Conservation (phyloP, 805 yeast species). For the Pichia paraexigua region DNA sequence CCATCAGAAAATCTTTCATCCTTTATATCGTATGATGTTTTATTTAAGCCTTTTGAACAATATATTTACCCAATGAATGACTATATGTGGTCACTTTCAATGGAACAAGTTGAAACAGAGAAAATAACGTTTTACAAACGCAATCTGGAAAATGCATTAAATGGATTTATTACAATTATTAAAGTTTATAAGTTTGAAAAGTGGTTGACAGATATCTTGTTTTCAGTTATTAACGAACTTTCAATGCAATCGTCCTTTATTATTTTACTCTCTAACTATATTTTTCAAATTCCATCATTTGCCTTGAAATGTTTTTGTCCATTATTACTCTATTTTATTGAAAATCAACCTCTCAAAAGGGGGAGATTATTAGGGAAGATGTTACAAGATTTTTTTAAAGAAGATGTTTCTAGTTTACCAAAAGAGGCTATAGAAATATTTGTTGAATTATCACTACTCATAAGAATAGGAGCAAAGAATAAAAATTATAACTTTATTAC, state of each 20-base stretch:
- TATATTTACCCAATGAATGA: constrained; percentile 29
- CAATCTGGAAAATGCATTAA: constrained; percentile 8
- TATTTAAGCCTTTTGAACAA: constrained; percentile 13
- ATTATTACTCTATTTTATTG: constrained; percentile 23
- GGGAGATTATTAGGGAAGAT: constrained; percentile 16
- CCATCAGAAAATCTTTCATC: constrained; percentile 15
- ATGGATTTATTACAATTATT: constrained; percentile 13
- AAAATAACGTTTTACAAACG: constrained; percentile 10
- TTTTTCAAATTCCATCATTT: constrained; percentile 19
- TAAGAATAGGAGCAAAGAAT: constrained; percentile 35
- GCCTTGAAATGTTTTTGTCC: constrained; percentile 24
- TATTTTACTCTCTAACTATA: constrained; percentile 29
- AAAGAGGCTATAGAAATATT: constrained; percentile 17
- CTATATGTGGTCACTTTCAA: constrained; percentile 29
- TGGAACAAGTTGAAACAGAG: constrained; percentile 18
- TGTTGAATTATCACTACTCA: constrained; percentile 26
- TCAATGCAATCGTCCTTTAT: constrained; percentile 24
- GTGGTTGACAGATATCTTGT: constrained; percentile 28
- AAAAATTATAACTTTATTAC: constrained; percentile 20
- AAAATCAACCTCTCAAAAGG: constrained; percentile 11
- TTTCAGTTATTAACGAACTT: constrained; percentile 30
- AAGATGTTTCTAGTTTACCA: constrained; percentile 8
- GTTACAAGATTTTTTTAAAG: constrained; percentile 19
- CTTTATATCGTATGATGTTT: constrained; percentile 19
- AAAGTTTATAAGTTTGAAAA: constrained; percentile 14